Evolutionary conservation across 371 early-diverging fungal species (phyloP), one percentile per base, ranked within the genome.

Genomic region (Mucor indicus): DNA sequence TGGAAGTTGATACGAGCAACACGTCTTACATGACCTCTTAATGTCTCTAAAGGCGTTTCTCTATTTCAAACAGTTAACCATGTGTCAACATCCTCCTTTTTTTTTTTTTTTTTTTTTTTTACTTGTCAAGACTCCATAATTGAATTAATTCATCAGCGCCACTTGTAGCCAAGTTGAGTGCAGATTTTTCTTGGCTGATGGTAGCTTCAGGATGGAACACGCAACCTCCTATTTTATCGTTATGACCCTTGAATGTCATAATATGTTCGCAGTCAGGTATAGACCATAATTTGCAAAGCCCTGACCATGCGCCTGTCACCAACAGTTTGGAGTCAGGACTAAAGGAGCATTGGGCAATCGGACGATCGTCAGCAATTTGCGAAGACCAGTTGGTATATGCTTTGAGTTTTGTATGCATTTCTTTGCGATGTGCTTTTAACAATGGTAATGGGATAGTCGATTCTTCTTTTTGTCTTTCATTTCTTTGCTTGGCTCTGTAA

Each of bases 331-430:
- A 84, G 59, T 95, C 83, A 6, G 93, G 95, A 11, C 93, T 77
- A 56, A 97, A 94, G 0, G 76, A 50, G 47, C 84, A 83, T 57
- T 82, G 87, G 17, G 91, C 72, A 10, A 93, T 67, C 7, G 96
- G 94, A 32, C 96, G 83, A n/a, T 88, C 88, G 57, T 96, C 96
- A 9, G 90, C 94, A 35, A 93, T 80, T 57, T 96, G 95, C 13
- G 95, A 92, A 15, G 86, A 78, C 52, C 81, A 81, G 31, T 84
- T 86, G 19, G 83, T 72, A 53, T 86, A 92, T 10, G 68, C 64
- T 72, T 85, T 85, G 2, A 92, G 57, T 39, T 81, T 64, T 38
- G 75, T 62, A 55, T 87, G 87, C 37, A 92, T 75, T 31, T 94
- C 92, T 49, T 92, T 84, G 33, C 91, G 77, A 37, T 85, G 69